Base-by-base conservation (phyloP, 1,284 basidiomycete genomes). In the Hemileia vastatrix region DNA sequence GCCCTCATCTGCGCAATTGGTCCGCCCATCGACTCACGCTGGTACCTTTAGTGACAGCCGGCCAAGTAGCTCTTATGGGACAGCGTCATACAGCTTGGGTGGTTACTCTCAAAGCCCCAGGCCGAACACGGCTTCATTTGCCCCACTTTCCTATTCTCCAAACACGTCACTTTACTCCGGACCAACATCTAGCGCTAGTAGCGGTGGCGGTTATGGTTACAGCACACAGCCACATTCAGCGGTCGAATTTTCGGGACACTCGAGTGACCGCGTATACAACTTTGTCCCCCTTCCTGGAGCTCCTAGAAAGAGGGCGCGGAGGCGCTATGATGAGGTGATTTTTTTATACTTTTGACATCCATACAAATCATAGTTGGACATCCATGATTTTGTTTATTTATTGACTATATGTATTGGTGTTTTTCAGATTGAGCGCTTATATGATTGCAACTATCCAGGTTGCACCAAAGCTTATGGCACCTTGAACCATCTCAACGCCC, bases 401-500 rank as follows among this genome's bases (percentile, higher is more conserved):
- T 52, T 23, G n/a, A n/a, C n/a, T n/a, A n/a, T n/a, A n/a, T n/a
- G n/a, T n/a, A n/a, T n/a, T 31, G 19, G 0, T 31, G n/a, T 31
- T 0, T 8, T 50, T 1, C 5, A 74, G 80, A 92, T 93, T 66
- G 90, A 93, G 77, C 82, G 90, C n/a, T 78, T 92, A 50, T 93
- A 93, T 76, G 82, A 83, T 64, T 93, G 90, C 79, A 80, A 78
- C 67, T 92, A 85, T 82, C 84, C 84, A 1, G 86, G 87, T 51
- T 93, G 90, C 76, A 81, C 83, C 45, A 93, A 93, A 77, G 81
- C 77, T 31, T 81, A 80, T 63, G 72, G 72, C 2, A 91, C 88
- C 4, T 81, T 93, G 48, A 93, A 93, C 76, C 90, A 93, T 76
- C 81, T 93, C 66, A 93, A 93, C 73, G 89, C 90, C 18, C 90